phyloP scores from a whole-genome alignment of 192 early-diverging fungal genomes.

The Backusella westeae region DNA sequence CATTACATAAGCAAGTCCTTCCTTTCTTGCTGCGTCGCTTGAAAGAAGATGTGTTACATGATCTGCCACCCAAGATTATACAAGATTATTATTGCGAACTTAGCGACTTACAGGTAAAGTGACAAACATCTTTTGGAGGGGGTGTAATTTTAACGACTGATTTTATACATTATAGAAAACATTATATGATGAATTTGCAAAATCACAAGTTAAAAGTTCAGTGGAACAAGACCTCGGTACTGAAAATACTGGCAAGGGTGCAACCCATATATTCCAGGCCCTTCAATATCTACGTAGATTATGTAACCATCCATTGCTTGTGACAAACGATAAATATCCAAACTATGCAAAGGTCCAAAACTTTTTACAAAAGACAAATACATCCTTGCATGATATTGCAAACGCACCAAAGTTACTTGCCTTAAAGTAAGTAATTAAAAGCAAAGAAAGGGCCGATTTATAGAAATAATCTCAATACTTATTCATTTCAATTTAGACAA shows the following conservation, averaged over 20 bases:
- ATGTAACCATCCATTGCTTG: slow-evolving; percentile 93
- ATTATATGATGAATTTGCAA: slow-evolving; percentile 93
- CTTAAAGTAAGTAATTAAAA: slow-evolving; percentile 55
- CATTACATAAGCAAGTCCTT: slow-evolving; percentile 93
- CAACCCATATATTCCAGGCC: slow-evolving; percentile 96
- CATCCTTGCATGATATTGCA: slow-evolving; percentile 65
- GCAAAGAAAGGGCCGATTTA: background rate
- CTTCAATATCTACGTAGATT: slow-evolving; percentile 94
- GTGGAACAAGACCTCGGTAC: slow-evolving; percentile 48
- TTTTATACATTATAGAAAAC: slow-evolving; percentile 43
- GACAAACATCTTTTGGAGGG: background rate
- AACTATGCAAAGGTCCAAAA: slow-evolving; percentile 68
- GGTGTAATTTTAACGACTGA: background rate
- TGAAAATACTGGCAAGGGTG: slow-evolving; percentile 30
- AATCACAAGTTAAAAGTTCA: slow-evolving; percentile 56
- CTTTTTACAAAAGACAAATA: slow-evolving; percentile 52
- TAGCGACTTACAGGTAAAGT: slow-evolving; percentile 73
- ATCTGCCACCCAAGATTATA: slow-evolving; percentile 98
- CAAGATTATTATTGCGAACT: slow-evolving; percentile 99
- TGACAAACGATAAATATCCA: slow-evolving; percentile 87
- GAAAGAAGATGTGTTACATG: slow-evolving; percentile 97
- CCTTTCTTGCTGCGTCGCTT: slow-evolving; percentile 94
- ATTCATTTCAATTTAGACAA: slow-evolving; percentile 50
- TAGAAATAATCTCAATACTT: slow-evolving; percentile 5
- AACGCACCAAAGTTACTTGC: slow-evolving; percentile 92